A percentile compares a stretch with the other conserved stretches of the same genome.
Evolutionary conservation across 148 eudicot genomes (phyloP).

Genomic region (Hydrangea macrophylla): DNA sequence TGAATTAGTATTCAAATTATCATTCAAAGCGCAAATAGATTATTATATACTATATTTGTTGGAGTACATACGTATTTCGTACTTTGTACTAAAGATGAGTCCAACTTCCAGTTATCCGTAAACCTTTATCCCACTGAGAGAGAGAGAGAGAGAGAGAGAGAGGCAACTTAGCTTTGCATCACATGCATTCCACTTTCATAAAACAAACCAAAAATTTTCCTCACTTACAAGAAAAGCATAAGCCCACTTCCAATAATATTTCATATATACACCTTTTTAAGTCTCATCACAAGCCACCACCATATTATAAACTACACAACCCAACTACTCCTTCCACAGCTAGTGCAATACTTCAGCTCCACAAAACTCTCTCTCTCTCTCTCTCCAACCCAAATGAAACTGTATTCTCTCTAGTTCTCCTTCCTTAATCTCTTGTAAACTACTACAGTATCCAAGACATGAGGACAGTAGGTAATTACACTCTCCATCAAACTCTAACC

Average conservation of each 20-base stretch:
- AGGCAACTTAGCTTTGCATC: conserved; percentile 55
- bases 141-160: conserved; percentile 18
- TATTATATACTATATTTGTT: background rate
- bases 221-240: conserved; percentile 84
- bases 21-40: background rate
- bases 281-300: conserved; percentile 12
- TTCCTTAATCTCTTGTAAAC: conserved; percentile 6
- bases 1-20: background rate
- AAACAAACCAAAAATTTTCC: conserved; percentile 47
- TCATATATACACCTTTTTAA: conserved; percentile 3
- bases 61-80: conserved; percentile 9
- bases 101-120: conserved; percentile 34
- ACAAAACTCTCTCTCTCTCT: no score
- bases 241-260: conserved; percentile 27
- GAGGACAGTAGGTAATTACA: conserved; percentile 71
- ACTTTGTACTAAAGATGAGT: conserved; percentile 31
- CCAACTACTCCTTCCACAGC: background rate
- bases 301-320: conserved; percentile 15
- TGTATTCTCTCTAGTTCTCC: background rate
- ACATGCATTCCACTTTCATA: conserved; percentile 79
- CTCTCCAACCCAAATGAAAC: conserved; percentile 13
- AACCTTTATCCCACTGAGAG: conserved; percentile 27
- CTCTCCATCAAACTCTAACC: conserved; percentile 69
- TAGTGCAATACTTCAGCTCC: background rate
- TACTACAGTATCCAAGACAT: conserved; percentile 21